A percentile compares a stretch with the other conserved stretches of the same genome.
These are phyloP conservation scores for Maudiozyma pseudohumilis DNA, from an alignment of 805 yeast genomes.

Conservation along the genomic window DNA sequence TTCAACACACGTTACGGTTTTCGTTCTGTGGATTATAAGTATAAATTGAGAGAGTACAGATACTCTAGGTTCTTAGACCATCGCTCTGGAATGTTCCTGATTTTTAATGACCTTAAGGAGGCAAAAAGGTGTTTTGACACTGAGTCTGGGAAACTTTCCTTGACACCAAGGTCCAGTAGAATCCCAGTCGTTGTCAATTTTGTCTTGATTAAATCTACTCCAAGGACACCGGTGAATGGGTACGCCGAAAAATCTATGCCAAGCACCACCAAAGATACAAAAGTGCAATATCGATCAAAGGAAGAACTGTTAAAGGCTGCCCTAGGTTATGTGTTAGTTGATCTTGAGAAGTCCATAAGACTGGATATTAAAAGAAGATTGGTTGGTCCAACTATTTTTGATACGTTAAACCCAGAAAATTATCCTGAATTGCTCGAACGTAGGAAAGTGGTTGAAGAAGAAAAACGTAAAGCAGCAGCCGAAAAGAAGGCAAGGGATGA, in stretches of 20 bases:
- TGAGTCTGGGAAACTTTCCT: conserved; percentile 19
- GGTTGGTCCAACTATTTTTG: conserved; percentile 59
- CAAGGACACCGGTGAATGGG: not conserved
- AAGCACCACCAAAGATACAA: not conserved
- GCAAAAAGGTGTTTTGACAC: conserved; percentile 19
- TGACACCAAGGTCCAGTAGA: conserved; percentile 16
- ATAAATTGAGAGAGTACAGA: conserved; percentile 45
- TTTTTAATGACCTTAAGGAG: conserved; percentile 41
- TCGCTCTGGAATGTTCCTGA: conserved; percentile 55
- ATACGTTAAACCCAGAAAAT: conserved; percentile 46
- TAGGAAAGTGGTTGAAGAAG: conserved; percentile 24
- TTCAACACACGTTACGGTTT: conserved; percentile 43
- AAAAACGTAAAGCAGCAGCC: conserved; percentile 7
- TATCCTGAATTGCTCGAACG: conserved; percentile 42
- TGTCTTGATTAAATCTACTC: conserved; percentile 12
- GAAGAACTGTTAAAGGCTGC: conserved; percentile 48
- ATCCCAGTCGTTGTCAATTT: conserved; percentile 19
- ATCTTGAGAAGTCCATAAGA: conserved; percentile 49
- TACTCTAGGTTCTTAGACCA: conserved; percentile 62
- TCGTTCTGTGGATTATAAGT: conserved; percentile 55
- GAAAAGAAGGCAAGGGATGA: conserved; percentile 17
- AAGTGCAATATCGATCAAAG: conserved; percentile 10
- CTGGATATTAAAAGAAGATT: conserved; percentile 68
- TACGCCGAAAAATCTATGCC: not conserved
- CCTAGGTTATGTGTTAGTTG: conserved; percentile 45